Percentiles rank a stretch among this genome's conserved stretches.
Evolutionary conservation across 176 grass and related monocot genomes (phyloP).

Genomic region (Musa schizocarpa): DNA sequence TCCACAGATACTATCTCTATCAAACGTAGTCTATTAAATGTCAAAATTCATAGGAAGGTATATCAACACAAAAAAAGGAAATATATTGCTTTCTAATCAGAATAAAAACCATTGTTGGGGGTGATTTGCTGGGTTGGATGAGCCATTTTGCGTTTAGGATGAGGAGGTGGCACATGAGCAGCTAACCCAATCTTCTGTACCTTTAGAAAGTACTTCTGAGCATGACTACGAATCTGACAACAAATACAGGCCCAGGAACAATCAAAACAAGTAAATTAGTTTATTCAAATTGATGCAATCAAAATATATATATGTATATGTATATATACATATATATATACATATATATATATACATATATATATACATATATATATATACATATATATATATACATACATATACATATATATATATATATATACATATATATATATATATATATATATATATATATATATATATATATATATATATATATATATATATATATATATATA

Average conservation of each 20-base stretch:
- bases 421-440: background rate
- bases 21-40: background rate
- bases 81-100: background rate
- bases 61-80: background rate
- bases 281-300: background rate
- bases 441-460: background rate
- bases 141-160: conserved; percentile 34
- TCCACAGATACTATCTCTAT: conserved; percentile 23
- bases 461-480: too few relatives aligned
- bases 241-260: background rate
- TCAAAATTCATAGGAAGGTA: background rate
- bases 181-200: conserved; percentile 69
- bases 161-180: conserved; percentile 56
- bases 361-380: background rate
- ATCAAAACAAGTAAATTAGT: background rate
- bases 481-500: background rate
- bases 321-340: background rate
- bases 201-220: conserved; percentile 94
- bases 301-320: background rate
- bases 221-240: conserved; percentile 86
- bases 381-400: too few relatives aligned
- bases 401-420: background rate
- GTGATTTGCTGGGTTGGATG: conserved; percentile 23
- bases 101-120: conserved; percentile 11
- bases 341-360: background rate